These are phyloP conservation scores for Podospora australis DNA, from an alignment of 495 filamentous ascomycete species.

Conservation along the genomic window DNA sequence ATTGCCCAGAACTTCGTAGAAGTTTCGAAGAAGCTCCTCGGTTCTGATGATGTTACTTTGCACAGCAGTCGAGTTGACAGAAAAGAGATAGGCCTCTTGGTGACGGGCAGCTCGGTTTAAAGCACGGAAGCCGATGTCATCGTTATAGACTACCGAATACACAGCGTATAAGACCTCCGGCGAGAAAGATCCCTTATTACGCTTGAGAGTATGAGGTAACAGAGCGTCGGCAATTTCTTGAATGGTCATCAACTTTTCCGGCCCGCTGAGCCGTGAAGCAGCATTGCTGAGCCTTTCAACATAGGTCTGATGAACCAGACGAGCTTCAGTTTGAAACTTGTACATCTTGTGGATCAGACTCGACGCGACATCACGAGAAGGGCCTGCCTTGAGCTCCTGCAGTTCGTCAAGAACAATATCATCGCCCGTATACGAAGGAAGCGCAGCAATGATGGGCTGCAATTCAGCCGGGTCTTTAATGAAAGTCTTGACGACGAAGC, in stretches of 20 bases:
- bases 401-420: constrained; percentile 40
- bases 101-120: constrained; percentile 26
- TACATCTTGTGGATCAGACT: constrained; percentile 47
- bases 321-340: constrained; percentile 43
- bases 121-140: constrained; percentile 46
- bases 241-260: constrained; percentile 51
- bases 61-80: constrained; percentile 29
- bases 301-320: constrained; percentile 48
- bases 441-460: constrained; percentile 51
- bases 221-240: constrained; percentile 54
- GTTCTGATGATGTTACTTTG: constrained; percentile 18
- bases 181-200: constrained; percentile 41
- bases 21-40: constrained; percentile 28
- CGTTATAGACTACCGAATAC: constrained; percentile 53
- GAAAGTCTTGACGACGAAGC: constrained; percentile 62
- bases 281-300: constrained; percentile 44
- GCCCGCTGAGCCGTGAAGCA: constrained; percentile 40
- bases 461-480: constrained; percentile 47
- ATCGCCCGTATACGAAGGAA: constrained; percentile 38
- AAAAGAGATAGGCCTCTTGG: constrained; percentile 33
- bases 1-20: constrained; percentile 15
- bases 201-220: constrained; percentile 40
- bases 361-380: constrained; percentile 48
- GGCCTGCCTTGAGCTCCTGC: constrained; percentile 38
- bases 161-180: constrained; percentile 59